Conservation (phyloP, 2,329 filamentous ascomycete species). For the Curvularia lunata region DNA sequence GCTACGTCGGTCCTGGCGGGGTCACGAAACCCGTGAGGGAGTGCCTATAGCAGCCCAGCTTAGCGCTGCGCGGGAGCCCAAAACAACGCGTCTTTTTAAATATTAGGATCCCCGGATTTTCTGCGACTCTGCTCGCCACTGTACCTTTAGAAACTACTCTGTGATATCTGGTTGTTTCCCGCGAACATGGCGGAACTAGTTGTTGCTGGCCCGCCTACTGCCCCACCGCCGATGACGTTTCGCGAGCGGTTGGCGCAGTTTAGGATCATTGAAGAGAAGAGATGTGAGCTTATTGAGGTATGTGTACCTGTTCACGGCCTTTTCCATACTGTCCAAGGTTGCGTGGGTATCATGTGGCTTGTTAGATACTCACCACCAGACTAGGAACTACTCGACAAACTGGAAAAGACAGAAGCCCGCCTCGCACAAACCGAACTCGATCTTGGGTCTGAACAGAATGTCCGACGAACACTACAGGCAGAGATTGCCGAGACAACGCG, state of each 20-base stretch:
- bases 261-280: slow-evolving; percentile 46
- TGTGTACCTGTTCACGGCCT: background rate
- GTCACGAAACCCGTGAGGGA: slow-evolving; percentile 39
- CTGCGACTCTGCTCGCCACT: background rate
- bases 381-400: slow-evolving; percentile 47
- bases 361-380: background rate
- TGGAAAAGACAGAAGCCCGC: slow-evolving; percentile 46
- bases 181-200: slow-evolving; percentile 19
- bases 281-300: slow-evolving; percentile 48
- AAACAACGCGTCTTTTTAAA: slow-evolving; percentile 40
- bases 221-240: slow-evolving; percentile 33
- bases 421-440: slow-evolving; percentile 47
- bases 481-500: slow-evolving; percentile 30
- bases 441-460: slow-evolving; percentile 48
- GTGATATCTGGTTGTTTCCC: slow-evolving; percentile 10
- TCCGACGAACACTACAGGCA: slow-evolving; percentile 44
- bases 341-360: background rate
- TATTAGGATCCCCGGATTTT: slow-evolving; percentile 35
- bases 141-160: slow-evolving; percentile 11
- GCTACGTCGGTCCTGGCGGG: slow-evolving; percentile 45
- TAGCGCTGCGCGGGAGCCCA: slow-evolving; percentile 35
- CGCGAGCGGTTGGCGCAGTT: slow-evolving; percentile 47
- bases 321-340: background rate
- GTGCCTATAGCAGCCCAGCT: slow-evolving; percentile 42
- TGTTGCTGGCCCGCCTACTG: slow-evolving; percentile 16